These are phyloP conservation scores for Gamarada debralockiae DNA, from an alignment of 495 filamentous ascomycete species.

Conservation along the genomic window DNA sequence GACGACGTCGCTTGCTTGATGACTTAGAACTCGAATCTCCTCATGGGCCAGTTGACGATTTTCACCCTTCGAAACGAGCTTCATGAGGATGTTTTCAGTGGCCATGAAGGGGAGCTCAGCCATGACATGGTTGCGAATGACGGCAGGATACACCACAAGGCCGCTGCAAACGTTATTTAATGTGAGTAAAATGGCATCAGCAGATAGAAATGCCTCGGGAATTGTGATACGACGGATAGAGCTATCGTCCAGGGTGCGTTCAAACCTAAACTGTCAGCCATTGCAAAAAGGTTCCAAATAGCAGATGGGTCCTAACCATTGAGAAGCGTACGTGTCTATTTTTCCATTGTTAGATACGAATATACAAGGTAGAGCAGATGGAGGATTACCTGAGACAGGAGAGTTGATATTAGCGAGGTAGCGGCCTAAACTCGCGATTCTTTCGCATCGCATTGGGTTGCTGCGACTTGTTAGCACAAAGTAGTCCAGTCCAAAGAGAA, in stretches of 20 bases:
- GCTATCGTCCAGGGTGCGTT: conserved; percentile 24
- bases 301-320: not conserved
- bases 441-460: conserved; percentile 87
- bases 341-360: not conserved
- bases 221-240: conserved; percentile 44
- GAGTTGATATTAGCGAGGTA: conserved; percentile 62
- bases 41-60: conserved; percentile 91
- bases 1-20: conserved; percentile 75
- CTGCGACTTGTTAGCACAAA: conserved; percentile 23
- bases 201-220: conserved; percentile 75
- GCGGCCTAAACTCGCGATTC: conserved; percentile 73
- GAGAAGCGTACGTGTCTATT: not conserved
- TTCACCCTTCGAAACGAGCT: conserved; percentile 9
- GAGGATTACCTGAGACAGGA: conserved; percentile 69
- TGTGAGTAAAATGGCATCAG: conserved; percentile 77
- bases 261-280: not conserved
- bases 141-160: conserved; percentile 73
- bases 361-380: conserved; percentile 46
- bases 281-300: not conserved
- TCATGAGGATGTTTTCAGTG: conserved; percentile 66
- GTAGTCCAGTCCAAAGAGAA: not conserved
- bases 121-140: conserved; percentile 64
- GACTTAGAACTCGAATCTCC: conserved; percentile 82
- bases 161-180: conserved; percentile 74
- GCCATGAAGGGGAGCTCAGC: conserved; percentile 90